Conservation (phyloP, 148 eudicot species). For the Polygonum aviculare region DNA sequence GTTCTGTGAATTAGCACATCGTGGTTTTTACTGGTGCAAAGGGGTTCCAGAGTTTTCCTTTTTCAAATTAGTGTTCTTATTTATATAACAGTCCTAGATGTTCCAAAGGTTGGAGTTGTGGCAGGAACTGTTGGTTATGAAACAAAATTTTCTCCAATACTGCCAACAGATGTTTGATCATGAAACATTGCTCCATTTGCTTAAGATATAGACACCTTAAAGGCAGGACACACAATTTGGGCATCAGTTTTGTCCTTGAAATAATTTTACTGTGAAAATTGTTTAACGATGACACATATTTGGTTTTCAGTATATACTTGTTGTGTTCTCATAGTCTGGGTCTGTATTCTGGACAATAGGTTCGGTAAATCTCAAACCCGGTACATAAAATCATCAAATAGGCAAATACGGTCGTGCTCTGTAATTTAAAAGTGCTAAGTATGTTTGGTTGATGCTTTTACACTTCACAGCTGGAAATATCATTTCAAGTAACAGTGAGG, state of each 20-base stretch:
- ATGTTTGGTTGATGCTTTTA: no score
- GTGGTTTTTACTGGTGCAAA: background rate
- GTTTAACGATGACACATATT: background rate
- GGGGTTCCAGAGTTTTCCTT: background rate
- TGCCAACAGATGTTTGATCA: background rate
- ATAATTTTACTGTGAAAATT: background rate
- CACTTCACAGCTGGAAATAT: no score
- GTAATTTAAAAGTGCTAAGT: no score
- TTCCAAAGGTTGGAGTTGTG: background rate
- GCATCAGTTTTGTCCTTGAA: background rate
- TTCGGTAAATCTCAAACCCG: no score
- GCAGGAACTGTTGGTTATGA: background rate
- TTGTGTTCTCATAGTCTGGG: no score
- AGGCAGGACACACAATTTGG: background rate
- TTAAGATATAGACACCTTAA: background rate
- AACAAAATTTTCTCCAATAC: background rate
- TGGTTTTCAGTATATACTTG: background rate
- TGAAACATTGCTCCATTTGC: background rate
- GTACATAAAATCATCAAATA: no score
- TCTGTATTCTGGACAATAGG: no score
- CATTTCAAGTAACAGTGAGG: no score
- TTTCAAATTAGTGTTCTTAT: background rate
- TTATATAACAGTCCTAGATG: background rate
- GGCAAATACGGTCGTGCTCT: no score
- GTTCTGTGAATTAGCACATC: background rate